Evolutionary conservation across 148 eudicot genomes (phyloP), one percentile per base, ranked within the genome.

Genomic region (Chenopodium formosanum): DNA sequence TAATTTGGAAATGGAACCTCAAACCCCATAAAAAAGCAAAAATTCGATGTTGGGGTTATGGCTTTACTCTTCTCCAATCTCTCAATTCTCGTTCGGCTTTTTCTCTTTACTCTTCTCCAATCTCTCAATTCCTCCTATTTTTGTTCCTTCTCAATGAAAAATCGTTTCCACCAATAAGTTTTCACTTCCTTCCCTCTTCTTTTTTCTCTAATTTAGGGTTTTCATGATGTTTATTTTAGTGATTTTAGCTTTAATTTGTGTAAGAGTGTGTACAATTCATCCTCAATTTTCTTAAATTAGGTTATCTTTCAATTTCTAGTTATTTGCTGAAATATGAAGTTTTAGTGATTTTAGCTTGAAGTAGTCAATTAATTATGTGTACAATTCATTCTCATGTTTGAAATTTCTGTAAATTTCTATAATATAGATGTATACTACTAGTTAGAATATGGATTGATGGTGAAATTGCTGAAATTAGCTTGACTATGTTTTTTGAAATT

Each of bases 101-200:
- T 70, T 89, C 31, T 88, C 89, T 22, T 85, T 89, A 63, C 60
- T 92, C 47, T 76, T 86, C 66, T 84, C 87, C 17, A 86, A 80
- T 68, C 78, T 89, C 47, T 85, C 91, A 1, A 84, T 94, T 69
- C 84, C 91, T 80, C 84, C 88, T 75, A 89, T 90, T 80, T 83
- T 91, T 40, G 84, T 92, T 13, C 91, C 90, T 16, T 89, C 95
- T 22, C 91, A 88, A 58, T 94, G 97, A 87, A 91, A 80, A 81
- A 91, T 94, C n/a, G 86, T 94, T 23, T 94, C 97, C 75, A 92
- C 88, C 83, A 87, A 95, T 94, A 78, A 84, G 94, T 29, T 82
- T 29, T 29, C 31, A 29, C 29, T 44, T n/a, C 50, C n/a, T 13
- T 16, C 31, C 31, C 31, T 29, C 4, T 74, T 29, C 31, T 29